Base-by-base conservation (phyloP, 176 grass and related monocot species). In the Oryza punctata region DNA sequence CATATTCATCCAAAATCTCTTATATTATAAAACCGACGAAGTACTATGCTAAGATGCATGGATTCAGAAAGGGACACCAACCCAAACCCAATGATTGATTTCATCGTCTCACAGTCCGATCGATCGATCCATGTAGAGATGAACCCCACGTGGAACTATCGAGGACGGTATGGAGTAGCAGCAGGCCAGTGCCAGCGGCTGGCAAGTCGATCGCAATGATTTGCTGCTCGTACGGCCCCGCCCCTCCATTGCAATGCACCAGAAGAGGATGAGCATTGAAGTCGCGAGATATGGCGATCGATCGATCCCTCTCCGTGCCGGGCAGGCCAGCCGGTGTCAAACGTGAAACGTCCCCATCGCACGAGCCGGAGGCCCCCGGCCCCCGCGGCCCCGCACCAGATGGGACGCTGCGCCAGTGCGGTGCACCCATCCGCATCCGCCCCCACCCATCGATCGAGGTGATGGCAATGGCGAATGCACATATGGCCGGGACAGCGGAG, bases 121-220 rank as follows among this genome's bases (percentile, higher is more conserved):
- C 54, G 54, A 60, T 38, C 37, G 37, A 38, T 35, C 33, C 33
- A 35, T 38, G n/a, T 24, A 7, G 8, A n/a, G 57, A 23, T 81
- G 44, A 37, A 38, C 77, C 27, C 78, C 49, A 28, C 63, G 44
- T 33, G 43, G 30, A 33, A 33, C 44, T 10, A 46, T 65, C 66
- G 18, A 0, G 10, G 81, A 64, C 24, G 40, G 46, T 52, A 43
- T 60, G 68, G 86, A 45, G 68, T 16, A 67, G 24, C 23, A 27
- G 54, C 9, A 13, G 4, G 28, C 61, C 71, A 38, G 43, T 38
- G 52, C 6, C 21, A 61, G 19, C 57, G 57, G 57, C 60, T 86
- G 84, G 83, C 83, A 57, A 32, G 65, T 19, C 47, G 13, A 16
- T 50, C 2, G n/a, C 86, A 72, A 78, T 67, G 86, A 78, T 88